These are phyloP conservation scores for Houttuynia cordata DNA, from an alignment of 164 flowering plant species.

Conservation along the genomic window DNA sequence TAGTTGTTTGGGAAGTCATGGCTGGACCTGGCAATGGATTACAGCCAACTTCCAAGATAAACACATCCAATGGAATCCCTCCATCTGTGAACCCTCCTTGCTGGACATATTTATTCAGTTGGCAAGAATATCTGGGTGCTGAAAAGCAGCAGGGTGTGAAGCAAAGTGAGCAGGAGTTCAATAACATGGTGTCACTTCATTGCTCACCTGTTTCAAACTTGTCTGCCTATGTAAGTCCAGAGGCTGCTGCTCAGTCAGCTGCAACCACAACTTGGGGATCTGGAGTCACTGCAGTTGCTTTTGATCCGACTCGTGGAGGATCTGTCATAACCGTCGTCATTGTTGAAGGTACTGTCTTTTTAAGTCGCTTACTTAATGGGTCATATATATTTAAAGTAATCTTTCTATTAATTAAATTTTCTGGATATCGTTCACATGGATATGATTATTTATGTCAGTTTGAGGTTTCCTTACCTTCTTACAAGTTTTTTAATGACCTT, in stretches of 20 bases:
- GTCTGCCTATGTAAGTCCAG: slow-evolving; percentile 98
- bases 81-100: slow-evolving; percentile 71
- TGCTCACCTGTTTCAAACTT: slow-evolving; percentile 99
- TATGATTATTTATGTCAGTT: neutral
- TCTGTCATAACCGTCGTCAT: slow-evolving; percentile 93
- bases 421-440: neutral
- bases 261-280: slow-evolving; percentile 99
- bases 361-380: neutral
- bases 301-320: slow-evolving; percentile 98
- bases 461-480: neutral
- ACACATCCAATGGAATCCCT: slow-evolving; percentile 51
- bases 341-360: slow-evolving; percentile 59
- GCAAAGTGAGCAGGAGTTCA: slow-evolving; percentile 38
- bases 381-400: neutral
- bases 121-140: slow-evolving; percentile 76
- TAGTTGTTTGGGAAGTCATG: slow-evolving; percentile 98
- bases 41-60: slow-evolving; percentile 64
- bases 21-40: slow-evolving; percentile 90
- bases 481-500: no score
- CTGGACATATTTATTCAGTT: slow-evolving; percentile 82
- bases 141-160: slow-evolving; percentile 65
- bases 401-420: neutral
- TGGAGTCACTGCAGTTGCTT: slow-evolving; percentile 96
- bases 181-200: slow-evolving; percentile 54
- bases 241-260: slow-evolving; percentile 87